Evolutionary conservation across 1,284 basidiomycete species (phyloP).

Genomic region (Fomitopsis schrenkii): DNA sequence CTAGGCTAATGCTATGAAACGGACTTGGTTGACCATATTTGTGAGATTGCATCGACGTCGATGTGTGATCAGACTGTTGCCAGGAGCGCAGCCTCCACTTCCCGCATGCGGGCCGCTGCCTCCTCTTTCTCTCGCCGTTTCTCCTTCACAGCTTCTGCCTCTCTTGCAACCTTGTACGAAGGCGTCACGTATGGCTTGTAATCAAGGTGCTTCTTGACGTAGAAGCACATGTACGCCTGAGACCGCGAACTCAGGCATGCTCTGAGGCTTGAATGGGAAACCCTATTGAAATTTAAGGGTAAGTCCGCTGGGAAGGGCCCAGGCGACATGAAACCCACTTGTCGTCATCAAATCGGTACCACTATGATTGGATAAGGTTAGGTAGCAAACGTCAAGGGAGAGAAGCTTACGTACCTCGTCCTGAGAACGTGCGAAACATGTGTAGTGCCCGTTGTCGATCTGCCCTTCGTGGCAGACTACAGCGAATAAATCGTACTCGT

Average conservation of each 20-base stretch:
- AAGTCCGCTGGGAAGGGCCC: neutral
- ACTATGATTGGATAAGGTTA: constrained; percentile 41
- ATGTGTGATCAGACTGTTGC: constrained; percentile 33
- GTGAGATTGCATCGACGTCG: neutral
- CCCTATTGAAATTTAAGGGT: constrained; percentile 37
- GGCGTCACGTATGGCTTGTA: constrained; percentile 70
- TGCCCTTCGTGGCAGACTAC: constrained; percentile 95
- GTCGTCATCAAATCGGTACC: constrained; percentile 95
- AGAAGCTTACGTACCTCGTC: constrained; percentile 56
- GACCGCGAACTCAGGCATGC: constrained; percentile 60
- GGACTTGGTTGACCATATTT: neutral
- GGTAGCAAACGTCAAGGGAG: neutral
- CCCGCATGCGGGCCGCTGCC: constrained; percentile 47
- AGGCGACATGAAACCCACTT: constrained; percentile 45
- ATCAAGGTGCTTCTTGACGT: constrained; percentile 82
- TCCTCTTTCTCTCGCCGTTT: constrained; percentile 57
- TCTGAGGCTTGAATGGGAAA: constrained; percentile 64
- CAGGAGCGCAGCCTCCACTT: constrained; percentile 59
- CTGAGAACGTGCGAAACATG: constrained; percentile 74
- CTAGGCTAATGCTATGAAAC: neutral
- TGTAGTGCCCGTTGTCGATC: constrained; percentile 94
- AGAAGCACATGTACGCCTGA: constrained; percentile 89
- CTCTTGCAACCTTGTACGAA: constrained; percentile 66
- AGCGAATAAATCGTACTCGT: constrained; percentile 90
- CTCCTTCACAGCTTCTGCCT: constrained; percentile 63